Percentiles rank a stretch among this genome's conserved stretches.
These are phyloP conservation scores for Phytophthora ramorum DNA, from an alignment of 352 stramenopile genomes.

Conservation along the genomic window DNA sequence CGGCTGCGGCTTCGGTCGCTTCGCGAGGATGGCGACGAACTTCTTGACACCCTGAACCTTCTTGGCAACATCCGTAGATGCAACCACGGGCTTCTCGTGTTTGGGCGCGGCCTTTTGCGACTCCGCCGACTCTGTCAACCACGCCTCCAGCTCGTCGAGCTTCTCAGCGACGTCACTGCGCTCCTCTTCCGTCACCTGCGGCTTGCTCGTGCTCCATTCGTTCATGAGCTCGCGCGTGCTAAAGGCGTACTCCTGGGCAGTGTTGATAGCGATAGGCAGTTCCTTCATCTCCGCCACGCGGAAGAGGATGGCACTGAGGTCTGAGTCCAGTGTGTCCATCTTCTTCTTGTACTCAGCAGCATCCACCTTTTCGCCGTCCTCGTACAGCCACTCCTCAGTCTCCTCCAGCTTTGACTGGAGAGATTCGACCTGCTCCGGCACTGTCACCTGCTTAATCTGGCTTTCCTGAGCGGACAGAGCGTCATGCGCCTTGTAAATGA, in stretches of 20 bases:
- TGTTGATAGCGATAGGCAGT: slow-evolving; percentile 85
- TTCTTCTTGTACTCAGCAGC: slow-evolving; percentile 89
- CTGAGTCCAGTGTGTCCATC: slow-evolving; percentile 76
- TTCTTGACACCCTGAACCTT: slow-evolving; percentile 89
- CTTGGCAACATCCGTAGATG: slow-evolving; percentile 85
- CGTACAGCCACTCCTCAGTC: slow-evolving; percentile 94
- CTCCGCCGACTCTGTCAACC: slow-evolving; percentile 79
- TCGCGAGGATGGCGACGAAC: slow-evolving; percentile 82
- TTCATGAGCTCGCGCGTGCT: slow-evolving; percentile 69
- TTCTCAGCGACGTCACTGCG: slow-evolving; percentile 88
- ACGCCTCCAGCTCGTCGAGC: slow-evolving; percentile 82
- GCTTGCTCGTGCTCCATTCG: slow-evolving; percentile 69
- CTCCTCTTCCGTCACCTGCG: slow-evolving; percentile 93
- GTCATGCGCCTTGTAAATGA: slow-evolving; percentile 94
- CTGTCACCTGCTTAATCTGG: slow-evolving; percentile 76
- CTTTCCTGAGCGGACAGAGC: slow-evolving; percentile 81
- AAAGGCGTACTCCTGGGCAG: slow-evolving; percentile 64
- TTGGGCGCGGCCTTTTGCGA: slow-evolving; percentile 70
- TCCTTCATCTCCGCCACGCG: slow-evolving; percentile 87
- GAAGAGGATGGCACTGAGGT: slow-evolving; percentile 91
- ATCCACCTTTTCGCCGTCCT: slow-evolving; percentile 91
- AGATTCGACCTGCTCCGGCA: slow-evolving; percentile 88
- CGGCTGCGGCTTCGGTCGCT: slow-evolving; percentile 73
- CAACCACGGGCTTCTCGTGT: slow-evolving; percentile 86
- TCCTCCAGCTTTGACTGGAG: slow-evolving; percentile 76